Evolutionary conservation across 768 basidiomycete genomes (phyloP).

Genomic region (Suillus clintonianus): DNA sequence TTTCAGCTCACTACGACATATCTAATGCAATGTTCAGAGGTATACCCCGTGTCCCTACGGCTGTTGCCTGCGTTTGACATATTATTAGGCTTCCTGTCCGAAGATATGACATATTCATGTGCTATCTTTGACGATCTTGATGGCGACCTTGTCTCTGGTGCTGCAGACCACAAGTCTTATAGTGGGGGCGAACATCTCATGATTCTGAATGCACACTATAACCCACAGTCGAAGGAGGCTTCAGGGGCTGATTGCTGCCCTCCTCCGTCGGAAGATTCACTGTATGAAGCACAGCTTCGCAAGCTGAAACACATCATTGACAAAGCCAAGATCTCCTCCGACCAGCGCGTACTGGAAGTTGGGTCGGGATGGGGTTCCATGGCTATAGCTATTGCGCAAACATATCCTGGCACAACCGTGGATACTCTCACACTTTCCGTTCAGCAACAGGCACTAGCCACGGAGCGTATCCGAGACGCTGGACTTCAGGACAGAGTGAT

Average conservation of each 20-base stretch:
- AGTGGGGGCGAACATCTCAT: neutral
- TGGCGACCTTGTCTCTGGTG: slow-evolving; percentile 41
- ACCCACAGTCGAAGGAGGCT: neutral
- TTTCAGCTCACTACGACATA: slow-evolving; percentile 79
- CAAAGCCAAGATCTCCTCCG: slow-evolving; percentile 61
- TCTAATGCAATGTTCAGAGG: slow-evolving; percentile 76
- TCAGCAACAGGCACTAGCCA: slow-evolving; percentile 62
- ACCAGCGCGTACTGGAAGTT: slow-evolving; percentile 66
- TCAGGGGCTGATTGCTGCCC: neutral
- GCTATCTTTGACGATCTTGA: slow-evolving; percentile 70
- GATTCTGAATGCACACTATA: neutral
- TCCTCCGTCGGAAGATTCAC: slow-evolving; percentile 21
- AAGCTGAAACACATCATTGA: slow-evolving; percentile 66
- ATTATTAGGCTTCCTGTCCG: slow-evolving; percentile 51
- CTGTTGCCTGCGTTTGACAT: neutral
- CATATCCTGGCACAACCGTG: slow-evolving; percentile 55
- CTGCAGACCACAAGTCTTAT: neutral
- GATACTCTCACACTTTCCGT: slow-evolving; percentile 75
- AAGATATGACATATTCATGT: slow-evolving; percentile 80
- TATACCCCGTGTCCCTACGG: slow-evolving; percentile 19
- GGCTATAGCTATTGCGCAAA: slow-evolving; percentile 60
- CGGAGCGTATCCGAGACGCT: slow-evolving; percentile 51
- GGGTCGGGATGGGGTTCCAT: slow-evolving; percentile 82
- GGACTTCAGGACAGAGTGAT: slow-evolving; percentile 54
- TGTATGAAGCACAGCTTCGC: slow-evolving; percentile 56